phyloP scores from a whole-genome alignment of 371 early-diverging fungal genomes.

The Umbelopsis sp. region DNA sequence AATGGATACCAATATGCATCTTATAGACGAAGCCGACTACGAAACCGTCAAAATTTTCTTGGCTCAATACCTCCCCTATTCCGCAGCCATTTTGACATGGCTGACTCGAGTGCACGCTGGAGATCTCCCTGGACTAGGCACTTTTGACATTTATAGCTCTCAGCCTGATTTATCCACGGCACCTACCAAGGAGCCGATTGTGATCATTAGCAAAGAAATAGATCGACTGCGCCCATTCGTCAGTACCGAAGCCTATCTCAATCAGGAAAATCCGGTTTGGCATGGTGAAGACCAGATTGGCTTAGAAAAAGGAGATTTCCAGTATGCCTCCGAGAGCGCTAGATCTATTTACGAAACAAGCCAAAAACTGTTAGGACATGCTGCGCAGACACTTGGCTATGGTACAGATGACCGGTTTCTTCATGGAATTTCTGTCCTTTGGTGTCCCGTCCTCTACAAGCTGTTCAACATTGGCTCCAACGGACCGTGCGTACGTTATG shows the following conservation, averaged over 20 bases:
- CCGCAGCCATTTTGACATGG: neutral
- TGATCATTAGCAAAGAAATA: neutral
- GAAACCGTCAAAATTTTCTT: neutral
- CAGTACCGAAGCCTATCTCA: neutral
- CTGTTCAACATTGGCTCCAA: neutral
- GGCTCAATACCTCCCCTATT: neutral
- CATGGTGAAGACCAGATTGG: neutral
- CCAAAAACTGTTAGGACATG: neutral
- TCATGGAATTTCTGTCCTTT: slow-evolving; percentile 1
- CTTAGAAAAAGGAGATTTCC: neutral
- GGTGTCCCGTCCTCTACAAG: neutral
- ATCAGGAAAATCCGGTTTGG: neutral
- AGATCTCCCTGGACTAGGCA: neutral
- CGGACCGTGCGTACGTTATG: neutral
- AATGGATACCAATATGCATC: neutral
- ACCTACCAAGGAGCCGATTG: neutral
- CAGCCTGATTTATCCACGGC: neutral
- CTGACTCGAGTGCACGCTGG: neutral
- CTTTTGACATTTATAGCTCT: neutral
- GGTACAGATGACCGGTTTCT: neutral
- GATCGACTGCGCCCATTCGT: neutral
- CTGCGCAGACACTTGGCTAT: neutral
- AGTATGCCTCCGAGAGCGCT: neutral
- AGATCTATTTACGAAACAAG: neutral
- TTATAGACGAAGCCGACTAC: neutral